phyloP scores from a whole-genome alignment of 306 rosid genomes.

The Pyrus betulifolia region DNA sequence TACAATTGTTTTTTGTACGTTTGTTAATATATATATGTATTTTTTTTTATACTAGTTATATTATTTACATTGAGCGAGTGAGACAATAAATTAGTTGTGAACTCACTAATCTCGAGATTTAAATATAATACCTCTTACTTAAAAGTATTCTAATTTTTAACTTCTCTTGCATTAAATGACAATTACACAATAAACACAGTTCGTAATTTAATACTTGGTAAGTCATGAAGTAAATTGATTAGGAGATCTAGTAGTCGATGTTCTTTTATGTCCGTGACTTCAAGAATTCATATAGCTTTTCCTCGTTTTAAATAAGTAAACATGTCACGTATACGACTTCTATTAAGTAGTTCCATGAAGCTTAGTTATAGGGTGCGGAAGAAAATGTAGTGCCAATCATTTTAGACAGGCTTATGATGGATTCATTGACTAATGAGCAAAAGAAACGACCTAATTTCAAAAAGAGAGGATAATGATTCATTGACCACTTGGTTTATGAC shows the following conservation, averaged over 20 bases:
- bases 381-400: not conserved
- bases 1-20: too few relatives aligned
- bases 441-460: not conserved
- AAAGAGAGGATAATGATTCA: constrained; percentile 4
- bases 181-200: not conserved
- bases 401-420: constrained; percentile 7
- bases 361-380: not conserved
- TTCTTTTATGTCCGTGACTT: not conserved
- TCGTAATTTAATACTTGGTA: too few relatives aligned
- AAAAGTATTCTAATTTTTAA: too few relatives aligned
- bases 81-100: too few relatives aligned
- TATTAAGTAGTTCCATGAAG: not conserved
- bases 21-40: not conserved
- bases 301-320: too few relatives aligned
- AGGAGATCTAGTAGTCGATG: not conserved
- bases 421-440: constrained; percentile 4
- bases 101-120: too few relatives aligned
- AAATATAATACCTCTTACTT: too few relatives aligned
- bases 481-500: not conserved
- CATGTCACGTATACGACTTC: too few relatives aligned
- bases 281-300: too few relatives aligned
- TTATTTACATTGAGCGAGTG: too few relatives aligned
- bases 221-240: not conserved
- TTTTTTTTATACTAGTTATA: too few relatives aligned
- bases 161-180: not conserved